Conservation (phyloP, 371 early-diverging fungal genomes). For the Mortierella sp. region DNA sequence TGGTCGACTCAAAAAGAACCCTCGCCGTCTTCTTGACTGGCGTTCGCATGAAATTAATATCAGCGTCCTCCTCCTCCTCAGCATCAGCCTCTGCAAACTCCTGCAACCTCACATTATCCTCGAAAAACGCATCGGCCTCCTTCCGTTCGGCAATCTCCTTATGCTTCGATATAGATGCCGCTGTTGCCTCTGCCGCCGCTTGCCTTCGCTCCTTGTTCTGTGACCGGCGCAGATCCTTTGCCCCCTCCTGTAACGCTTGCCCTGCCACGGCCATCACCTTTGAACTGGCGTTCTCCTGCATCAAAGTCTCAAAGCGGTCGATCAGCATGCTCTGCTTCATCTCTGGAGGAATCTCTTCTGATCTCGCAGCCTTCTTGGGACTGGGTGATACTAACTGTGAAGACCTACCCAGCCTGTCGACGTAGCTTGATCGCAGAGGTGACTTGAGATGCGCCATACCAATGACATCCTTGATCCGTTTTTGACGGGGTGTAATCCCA, state of each 20-base stretch:
- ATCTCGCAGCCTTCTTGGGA: constrained; percentile 16
- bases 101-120: neutral
- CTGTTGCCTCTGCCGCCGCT: neutral
- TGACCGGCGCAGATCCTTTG: constrained; percentile 25
- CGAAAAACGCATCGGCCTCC: constrained; percentile 8
- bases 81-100: neutral
- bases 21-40: constrained; percentile 23
- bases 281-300: constrained; percentile 36
- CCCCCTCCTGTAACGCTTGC: constrained; percentile 38
- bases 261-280: constrained; percentile 46
- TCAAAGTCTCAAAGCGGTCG: constrained; percentile 39
- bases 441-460: constrained; percentile 9
- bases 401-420: neutral
- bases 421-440: neutral
- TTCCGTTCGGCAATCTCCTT: neutral
- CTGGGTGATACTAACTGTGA: neutral
- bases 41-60: constrained; percentile 14
- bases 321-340: constrained; percentile 34
- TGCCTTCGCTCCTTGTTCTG: constrained; percentile 36
- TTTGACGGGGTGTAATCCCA: constrained; percentile 23
- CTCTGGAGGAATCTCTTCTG: constrained; percentile 17
- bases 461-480: constrained; percentile 28
- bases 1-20: neutral
- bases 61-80: neutral
- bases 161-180: neutral